A percentile compares a stretch with the other conserved stretches of the same genome.
Evolutionary conservation across 106 monocot genomes (phyloP).

Genomic region (Ottelia alismoides): DNA sequence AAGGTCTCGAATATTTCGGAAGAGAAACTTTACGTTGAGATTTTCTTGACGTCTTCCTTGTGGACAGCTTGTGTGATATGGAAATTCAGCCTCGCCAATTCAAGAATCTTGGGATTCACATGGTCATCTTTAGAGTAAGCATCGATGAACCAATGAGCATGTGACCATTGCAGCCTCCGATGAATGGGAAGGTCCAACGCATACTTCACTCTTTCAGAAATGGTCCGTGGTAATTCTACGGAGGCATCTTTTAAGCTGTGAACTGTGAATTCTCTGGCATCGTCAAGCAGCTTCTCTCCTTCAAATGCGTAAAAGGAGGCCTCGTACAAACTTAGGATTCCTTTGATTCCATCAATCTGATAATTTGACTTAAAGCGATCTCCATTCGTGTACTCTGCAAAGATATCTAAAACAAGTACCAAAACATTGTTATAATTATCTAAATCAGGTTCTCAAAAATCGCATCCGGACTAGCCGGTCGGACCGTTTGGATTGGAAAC

Average conservation of each 20-base stretch:
- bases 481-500: too few relatives aligned
- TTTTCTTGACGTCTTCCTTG: slow-evolving; percentile 18
- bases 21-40: slow-evolving; percentile 37
- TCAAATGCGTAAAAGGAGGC: slow-evolving; percentile 23
- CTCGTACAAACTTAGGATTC: slow-evolving; percentile 30
- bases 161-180: slow-evolving; percentile 35
- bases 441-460: too few relatives aligned
- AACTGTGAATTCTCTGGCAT: slow-evolving; percentile 16
- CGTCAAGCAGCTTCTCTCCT: slow-evolving; percentile 19
- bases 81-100: slow-evolving; percentile 53
- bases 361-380: background rate
- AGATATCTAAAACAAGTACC: too few relatives aligned
- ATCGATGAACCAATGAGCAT: slow-evolving; percentile 35
- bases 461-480: too few relatives aligned
- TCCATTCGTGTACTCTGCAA: too few relatives aligned
- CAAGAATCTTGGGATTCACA: slow-evolving; percentile 20
- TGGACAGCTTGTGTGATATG: slow-evolving; percentile 27
- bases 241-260: background rate
- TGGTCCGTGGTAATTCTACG: too few relatives aligned
- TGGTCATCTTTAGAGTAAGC: slow-evolving; percentile 12
- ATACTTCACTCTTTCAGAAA: slow-evolving; percentile 11
- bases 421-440: too few relatives aligned
- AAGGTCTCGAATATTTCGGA: too few relatives aligned
- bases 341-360: slow-evolving; percentile 3
- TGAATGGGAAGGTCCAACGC: slow-evolving; percentile 44